Conservation (phyloP, 169 alveolate species). For the Amoebophrya sp. region DNA sequence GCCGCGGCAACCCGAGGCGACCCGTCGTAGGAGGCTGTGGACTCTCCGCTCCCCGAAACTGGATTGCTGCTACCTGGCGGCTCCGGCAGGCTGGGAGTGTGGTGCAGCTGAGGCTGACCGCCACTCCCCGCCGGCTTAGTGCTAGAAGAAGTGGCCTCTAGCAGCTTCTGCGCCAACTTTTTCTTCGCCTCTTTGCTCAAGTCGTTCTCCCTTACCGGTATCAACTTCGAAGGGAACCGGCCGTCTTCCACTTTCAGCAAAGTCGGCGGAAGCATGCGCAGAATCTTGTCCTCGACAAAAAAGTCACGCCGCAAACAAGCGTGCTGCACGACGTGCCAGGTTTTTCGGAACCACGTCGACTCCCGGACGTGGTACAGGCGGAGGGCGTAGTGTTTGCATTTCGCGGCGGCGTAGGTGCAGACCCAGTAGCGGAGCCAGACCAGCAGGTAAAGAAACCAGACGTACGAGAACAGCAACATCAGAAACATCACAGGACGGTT, state of each 20-base stretch:
- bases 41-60: not conserved
- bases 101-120: not conserved
- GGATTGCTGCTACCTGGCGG: not conserved
- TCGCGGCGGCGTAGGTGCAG: no score
- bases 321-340: not conserved
- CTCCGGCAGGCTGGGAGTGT: not conserved
- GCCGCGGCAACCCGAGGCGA: not conserved
- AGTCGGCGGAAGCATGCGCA: not conserved
- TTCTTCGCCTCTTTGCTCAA: not conserved
- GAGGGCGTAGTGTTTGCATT: no score
- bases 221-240: not conserved
- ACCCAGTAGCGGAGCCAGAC: no score
- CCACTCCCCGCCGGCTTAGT: not conserved
- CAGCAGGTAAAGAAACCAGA: no score
- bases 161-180: not conserved
- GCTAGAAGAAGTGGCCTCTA: not conserved
- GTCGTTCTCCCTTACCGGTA: not conserved
- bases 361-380: not conserved
- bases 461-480: no score
- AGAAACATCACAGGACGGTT: no score
- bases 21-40: not conserved
- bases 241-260: not conserved
- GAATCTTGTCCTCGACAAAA: not conserved
- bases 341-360: not conserved
- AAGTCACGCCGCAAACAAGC: not conserved